Base-by-base conservation (phyloP, 352 stramenopile genomes). In the Phytophthora europaea region DNA sequence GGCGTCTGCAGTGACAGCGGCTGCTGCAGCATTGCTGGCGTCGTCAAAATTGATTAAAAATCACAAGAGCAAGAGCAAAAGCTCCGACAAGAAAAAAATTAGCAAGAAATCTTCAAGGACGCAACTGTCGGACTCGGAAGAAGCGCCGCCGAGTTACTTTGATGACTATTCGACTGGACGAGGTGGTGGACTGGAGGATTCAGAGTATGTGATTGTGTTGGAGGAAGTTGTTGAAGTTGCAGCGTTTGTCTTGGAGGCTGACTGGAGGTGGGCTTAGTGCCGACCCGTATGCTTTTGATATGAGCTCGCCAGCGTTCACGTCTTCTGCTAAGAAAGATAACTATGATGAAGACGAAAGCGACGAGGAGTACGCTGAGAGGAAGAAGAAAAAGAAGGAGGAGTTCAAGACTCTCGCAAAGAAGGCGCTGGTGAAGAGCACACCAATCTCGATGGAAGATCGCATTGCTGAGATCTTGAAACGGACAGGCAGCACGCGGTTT, bases 231-330 rank as follows among this genome's bases (percentile, higher is more conserved):
- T 43, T 68, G 23, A 33, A 45, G 28, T 43, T 59, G 22, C 18
- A 8, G 28, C 2, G 36, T 20, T 43, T 58, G 36, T 20, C 15
- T 34, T 58, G n/a, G 8, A 56, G 34, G 50, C 60, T 75, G 50
- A 78, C 66, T 61, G 15, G 22, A 58, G 20, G 26, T 23, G 23
- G 38, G 10, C 10, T 4, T 60, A 94, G 85, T 33, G 67, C 72
- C 45, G 89, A 95, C 70, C 89, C 89, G 33, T 95, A 94, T 50
- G 80, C 80, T 16, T 95, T 94, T 75, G 85, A 94, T 23, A 80
- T 95, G 54, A 80, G 22, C 22, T 67, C 66, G 16, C 18, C 71
- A 50, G 60, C 76, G 13, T 70, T 71, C 33, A 20, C 79, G 6
- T 76, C 78, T 28, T 70, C 82, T 61, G 26, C 50, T 7, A 65